Base-by-base conservation (phyloP, 176 grass and related monocot genomes). In the Canna indica region DNA sequence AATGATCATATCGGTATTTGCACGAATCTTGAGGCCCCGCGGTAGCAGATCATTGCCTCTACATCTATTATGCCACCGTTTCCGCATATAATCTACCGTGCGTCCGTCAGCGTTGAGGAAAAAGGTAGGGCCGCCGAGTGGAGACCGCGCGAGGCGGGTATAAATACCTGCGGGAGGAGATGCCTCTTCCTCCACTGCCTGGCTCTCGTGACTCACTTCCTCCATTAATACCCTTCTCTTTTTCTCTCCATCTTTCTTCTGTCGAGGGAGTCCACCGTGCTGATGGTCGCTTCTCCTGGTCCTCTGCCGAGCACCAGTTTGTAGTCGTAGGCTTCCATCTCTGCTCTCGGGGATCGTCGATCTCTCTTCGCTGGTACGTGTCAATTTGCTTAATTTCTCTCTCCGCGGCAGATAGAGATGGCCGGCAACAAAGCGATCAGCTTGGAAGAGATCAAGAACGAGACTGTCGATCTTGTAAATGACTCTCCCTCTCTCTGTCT, bases 391-490 rank as follows among this genome's bases (percentile, higher is more conserved):
- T 9, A 58, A 20, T 53, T 17, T 1, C 33, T 17, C 10, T 12
- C 31, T 32, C 42, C 27, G 59, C 30, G 64, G 65, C 17, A 10
- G 41, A n/a, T n/a, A n/a, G n/a, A 35, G 25, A 29, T 17, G 33
- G 64, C 72, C 27, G 74, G 58, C 45, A 36, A 36, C 2, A 84
- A 72, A 77, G 75, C 59, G 20, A 75, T 68, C 69, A 73, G 56
- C 42, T 70, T 91, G 18, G 88, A 91, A 62, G 76, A 86, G 9
- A 96, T 96, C 78, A 88, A 74, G 85, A 88, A 96, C 45, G 91
- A 96, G 57, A 73, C 79, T 4, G 81, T 88, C 69, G 88, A 96
- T 78, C 79, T 96, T 88, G 91, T 96, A 78, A 84, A 41, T 66
- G 24, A 38, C 1, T 66, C 34, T 12, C 25, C 34, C 11, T 16